Base-by-base conservation (phyloP, 768 basidiomycete species). In the Lepiota brunneoincarnata region DNA sequence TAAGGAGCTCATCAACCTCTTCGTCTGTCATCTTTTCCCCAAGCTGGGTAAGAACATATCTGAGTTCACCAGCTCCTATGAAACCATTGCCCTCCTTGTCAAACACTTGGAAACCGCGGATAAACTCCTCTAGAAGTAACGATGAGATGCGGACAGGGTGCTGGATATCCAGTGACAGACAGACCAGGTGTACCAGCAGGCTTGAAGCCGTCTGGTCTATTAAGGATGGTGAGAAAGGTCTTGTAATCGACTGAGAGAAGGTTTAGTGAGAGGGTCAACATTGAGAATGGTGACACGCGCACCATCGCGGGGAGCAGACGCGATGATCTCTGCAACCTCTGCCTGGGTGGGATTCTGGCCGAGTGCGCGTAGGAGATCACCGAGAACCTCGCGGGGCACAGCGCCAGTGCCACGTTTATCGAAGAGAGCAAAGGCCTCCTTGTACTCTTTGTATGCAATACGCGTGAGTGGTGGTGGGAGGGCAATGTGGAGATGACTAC, bases 281-380 rank as follows among this genome's bases (percentile, higher is more conserved):
- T n/a, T 37, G 34, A 54, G 36, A 21, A 56, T 39, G 23, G 31
- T 34, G 43, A 15, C 15, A 58, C 48, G 51, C 71, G 49, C 59
- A 91, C 92, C 89, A 54, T 95, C 90, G 54, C 84, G 75, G 14
- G 91, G 91, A 2, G 91, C 85, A 12, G 72, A 67, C 4, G 76
- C 72, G 24, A 90, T 81, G 59, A 98, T 84, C 17, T 93, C 89
- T 7, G 83, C 81, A 3, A 98, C 94, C 70, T 99, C 95, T n/a
- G 90, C 87, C 69, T 98, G 97, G 0, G 96, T 98, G n/a, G 97
- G 97, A 68, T 99, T 99, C 75, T 98, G 97, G 2, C 97, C 97
- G 2, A 99, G 76, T 0, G 93, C 93, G 40, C 97, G 83, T 14
- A 99, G 74, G 9, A 99, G 82, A 69, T 98, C 96, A 7, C 97